phyloP scores from a whole-genome alignment of 257 asterid genomes.

The Solanum commersonii region DNA sequence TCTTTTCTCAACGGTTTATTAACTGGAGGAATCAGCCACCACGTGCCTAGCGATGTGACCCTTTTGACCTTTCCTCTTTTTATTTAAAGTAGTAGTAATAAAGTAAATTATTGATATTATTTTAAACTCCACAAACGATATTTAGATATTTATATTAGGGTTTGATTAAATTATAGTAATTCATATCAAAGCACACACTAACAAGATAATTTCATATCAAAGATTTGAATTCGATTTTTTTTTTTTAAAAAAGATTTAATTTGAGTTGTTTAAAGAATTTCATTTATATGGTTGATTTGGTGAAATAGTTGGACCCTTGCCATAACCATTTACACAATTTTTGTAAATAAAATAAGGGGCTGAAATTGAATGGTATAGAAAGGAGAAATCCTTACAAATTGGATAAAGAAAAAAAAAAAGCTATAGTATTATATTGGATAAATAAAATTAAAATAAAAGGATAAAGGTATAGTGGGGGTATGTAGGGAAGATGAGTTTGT shows the following conservation, averaged over 20 bases:
- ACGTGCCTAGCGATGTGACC: slow-evolving; percentile 61
- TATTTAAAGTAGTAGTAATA: too few species aligned
- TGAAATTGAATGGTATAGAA: background rate
- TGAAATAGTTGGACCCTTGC: background rate
- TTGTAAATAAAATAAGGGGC: background rate
- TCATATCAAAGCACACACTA: too few species aligned
- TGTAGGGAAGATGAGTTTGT: slow-evolving; percentile 19
- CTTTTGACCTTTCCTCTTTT: background rate
- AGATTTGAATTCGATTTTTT: background rate
- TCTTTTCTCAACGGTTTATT: slow-evolving; percentile 17
- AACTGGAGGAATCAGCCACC: slow-evolving; percentile 53
- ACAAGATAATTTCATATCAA: too few species aligned
- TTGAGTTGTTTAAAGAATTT: background rate
- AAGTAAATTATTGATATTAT: background rate
- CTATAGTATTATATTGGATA: background rate
- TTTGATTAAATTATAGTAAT: too few species aligned
- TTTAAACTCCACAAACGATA: background rate
- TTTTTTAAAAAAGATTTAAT: background rate
- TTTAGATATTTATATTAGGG: fast-evolving
- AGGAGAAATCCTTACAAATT: background rate
- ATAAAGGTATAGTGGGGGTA: background rate
- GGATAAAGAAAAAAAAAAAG: background rate
- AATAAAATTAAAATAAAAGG: background rate
- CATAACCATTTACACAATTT: background rate
- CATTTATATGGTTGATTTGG: background rate